phyloP scores from a whole-genome alignment of 1,284 basidiomycete genomes.

The Vanrija humicola region DNA sequence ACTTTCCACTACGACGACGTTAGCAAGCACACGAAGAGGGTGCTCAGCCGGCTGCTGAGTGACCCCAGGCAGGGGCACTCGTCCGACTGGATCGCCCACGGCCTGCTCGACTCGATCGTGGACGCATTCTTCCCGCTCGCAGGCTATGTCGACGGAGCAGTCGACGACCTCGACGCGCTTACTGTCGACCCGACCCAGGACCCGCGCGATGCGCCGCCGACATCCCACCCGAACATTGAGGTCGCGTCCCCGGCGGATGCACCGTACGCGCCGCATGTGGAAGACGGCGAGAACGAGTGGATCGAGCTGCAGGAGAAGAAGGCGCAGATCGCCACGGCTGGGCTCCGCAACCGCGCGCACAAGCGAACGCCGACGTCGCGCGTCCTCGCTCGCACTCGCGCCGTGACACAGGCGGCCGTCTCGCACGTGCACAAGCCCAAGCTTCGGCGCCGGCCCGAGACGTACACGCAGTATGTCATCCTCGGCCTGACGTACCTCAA shows the following conservation, averaged over 20 bases:
- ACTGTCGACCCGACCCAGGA: constrained; percentile 52
- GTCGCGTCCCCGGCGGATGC: background rate
- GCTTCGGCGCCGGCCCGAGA: background rate
- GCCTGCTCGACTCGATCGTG: constrained; percentile 86
- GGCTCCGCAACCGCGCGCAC: background rate
- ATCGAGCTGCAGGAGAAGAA: constrained; percentile 20
- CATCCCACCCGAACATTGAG: background rate
- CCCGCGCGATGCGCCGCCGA: constrained; percentile 1
- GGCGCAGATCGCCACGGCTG: background rate
- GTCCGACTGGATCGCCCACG: constrained; percentile 88
- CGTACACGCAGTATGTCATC: background rate
- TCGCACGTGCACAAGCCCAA: no score
- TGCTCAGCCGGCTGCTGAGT: constrained; percentile 63
- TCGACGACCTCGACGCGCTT: constrained; percentile 69
- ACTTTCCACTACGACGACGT: constrained; percentile 95
- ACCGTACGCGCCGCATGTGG: constrained; percentile 13
- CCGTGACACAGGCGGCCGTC: no score
- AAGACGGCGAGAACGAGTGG: constrained; percentile 9
- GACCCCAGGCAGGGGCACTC: constrained; percentile 39
- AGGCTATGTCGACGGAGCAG: constrained; percentile 76
- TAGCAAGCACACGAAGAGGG: constrained; percentile 75
- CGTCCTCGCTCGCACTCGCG: no score
- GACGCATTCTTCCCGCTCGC: constrained; percentile 90
- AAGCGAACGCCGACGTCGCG: no score
- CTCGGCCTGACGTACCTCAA: constrained; percentile 21